Percentiles rank a stretch among this genome's conserved stretches.
Conservation (phyloP, 164 flowering plant genomes). For the Sedum album region DNA sequence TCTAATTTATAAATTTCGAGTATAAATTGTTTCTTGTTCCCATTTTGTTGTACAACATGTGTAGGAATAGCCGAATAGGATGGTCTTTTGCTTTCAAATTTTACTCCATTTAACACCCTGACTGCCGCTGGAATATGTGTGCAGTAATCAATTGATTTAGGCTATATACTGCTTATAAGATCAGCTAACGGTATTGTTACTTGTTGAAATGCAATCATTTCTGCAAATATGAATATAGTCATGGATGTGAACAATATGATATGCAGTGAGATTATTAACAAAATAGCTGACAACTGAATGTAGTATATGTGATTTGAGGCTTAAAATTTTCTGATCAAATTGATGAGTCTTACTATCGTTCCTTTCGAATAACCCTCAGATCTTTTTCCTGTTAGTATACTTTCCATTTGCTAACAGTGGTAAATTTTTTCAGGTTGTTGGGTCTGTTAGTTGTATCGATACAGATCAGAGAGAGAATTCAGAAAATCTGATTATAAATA, state of each 20-base stretch:
- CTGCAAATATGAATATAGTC: not conserved
- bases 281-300: not conserved
- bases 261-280: not conserved
- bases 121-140: no score
- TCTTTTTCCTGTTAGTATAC: not conserved
- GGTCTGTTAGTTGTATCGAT: slow-evolving; percentile 15
- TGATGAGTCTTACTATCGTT: not conserved
- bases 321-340: not conserved
- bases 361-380: not conserved
- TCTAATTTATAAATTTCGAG: no score
- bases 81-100: no score
- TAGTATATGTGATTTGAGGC: not conserved
- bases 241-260: not conserved
- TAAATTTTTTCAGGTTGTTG: not conserved
- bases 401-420: not conserved
- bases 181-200: not conserved
- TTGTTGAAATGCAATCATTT: not conserved
- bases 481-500: slow-evolving; percentile 15
- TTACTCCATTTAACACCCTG: no score
- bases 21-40: no score
- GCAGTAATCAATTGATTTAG: no score
- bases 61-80: no score
- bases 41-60: no score
- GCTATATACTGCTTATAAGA: not conserved
- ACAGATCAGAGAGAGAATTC: slow-evolving; percentile 21